Percentiles rank a stretch among this genome's conserved stretches.
phyloP scores from a whole-genome alignment of 495 filamentous ascomycete species.

The Rostrohypoxylon terebratum region DNA sequence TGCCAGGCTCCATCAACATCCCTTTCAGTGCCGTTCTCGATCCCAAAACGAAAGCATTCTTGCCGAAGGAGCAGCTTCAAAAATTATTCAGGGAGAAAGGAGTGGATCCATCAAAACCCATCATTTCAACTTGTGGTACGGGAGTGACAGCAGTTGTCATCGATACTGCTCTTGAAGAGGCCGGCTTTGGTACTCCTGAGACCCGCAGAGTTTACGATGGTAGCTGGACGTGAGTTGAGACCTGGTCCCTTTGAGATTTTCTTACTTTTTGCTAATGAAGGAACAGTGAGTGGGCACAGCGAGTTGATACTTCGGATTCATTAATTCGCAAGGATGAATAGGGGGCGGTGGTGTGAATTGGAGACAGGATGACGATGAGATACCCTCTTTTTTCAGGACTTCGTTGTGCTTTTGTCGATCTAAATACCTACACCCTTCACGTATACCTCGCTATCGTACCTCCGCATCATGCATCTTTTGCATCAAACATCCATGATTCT shows the following conservation, averaged over 20 bases:
- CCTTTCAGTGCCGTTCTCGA: conserved; percentile 85
- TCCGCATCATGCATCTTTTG: conserved; percentile 13
- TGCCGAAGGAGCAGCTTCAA: conserved; percentile 75
- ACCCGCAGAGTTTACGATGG: conserved; percentile 90
- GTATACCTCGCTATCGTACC: conserved; percentile 7
- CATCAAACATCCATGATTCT: conserved; percentile 31
- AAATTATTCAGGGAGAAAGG: conserved; percentile 81
- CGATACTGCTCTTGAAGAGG: conserved; percentile 85
- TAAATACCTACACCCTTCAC: conserved; percentile 16
- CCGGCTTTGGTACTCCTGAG: conserved; percentile 74
- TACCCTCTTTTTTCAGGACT: conserved; percentile 40
- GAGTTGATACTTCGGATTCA: conserved; percentile 59
- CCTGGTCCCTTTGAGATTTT: background rate
- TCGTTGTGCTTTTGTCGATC: conserved; percentile 31
- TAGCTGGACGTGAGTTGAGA: conserved; percentile 89
- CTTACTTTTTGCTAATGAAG: conserved; percentile 28
- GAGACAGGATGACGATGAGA: conserved; percentile 31
- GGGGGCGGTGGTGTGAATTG: background rate
- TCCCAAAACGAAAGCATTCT: conserved; percentile 81
- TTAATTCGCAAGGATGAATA: conserved; percentile 52
- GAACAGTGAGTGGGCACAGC: conserved; percentile 80
- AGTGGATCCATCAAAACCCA: conserved; percentile 81
- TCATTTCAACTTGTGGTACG: conserved; percentile 91
- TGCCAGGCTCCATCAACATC: conserved; percentile 87
- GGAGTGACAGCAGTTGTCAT: conserved; percentile 95